phyloP scores from a whole-genome alignment of 2,329 filamentous ascomycete genomes.

The Epichloe hybrida region DNA sequence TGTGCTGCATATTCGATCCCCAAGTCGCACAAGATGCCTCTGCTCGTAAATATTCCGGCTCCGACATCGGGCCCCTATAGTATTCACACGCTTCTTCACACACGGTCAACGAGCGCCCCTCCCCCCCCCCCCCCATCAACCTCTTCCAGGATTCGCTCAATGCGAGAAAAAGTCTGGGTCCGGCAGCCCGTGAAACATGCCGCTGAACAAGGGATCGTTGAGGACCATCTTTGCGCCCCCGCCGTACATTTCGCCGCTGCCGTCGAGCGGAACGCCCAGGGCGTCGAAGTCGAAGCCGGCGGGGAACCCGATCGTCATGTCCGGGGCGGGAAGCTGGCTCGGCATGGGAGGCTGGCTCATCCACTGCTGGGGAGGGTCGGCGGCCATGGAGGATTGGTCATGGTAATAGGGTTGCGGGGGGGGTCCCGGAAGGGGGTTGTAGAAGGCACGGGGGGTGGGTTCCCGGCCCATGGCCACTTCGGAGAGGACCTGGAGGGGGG shows the following conservation, averaged over 20 bases:
- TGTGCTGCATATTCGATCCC: no score
- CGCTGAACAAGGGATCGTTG: slow-evolving; percentile 27
- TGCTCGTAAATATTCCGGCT: no score
- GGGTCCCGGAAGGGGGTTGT: slow-evolving; percentile 11
- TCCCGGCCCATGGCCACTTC: slow-evolving; percentile 39
- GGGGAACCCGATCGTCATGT: slow-evolving; percentile 12
- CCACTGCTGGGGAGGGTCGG: slow-evolving; percentile 4
- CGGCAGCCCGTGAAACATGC: slow-evolving; percentile 23
- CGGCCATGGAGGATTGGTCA: neutral
- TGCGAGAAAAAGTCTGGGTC: slow-evolving; percentile 22
- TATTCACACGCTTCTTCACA: no score
- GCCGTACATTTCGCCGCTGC: slow-evolving; percentile 16
- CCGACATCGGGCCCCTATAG: no score
- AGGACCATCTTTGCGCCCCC: slow-evolving; percentile 24
- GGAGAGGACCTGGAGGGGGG: slow-evolving; percentile 41
- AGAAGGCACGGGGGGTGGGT: slow-evolving; percentile 9
- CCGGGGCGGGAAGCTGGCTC: neutral
- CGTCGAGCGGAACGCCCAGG: slow-evolving; percentile 14
- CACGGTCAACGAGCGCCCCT: no score
- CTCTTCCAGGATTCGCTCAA: slow-evolving; percentile 6
- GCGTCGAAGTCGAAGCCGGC: slow-evolving; percentile 18
- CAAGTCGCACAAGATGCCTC: no score
- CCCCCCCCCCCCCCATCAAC: no score
- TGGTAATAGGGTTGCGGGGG: slow-evolving; percentile 8
- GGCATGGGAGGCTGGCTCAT: slow-evolving; percentile 1